Conservation (phyloP, 768 basidiomycete species). For the Sistotremastrum suecicum region DNA sequence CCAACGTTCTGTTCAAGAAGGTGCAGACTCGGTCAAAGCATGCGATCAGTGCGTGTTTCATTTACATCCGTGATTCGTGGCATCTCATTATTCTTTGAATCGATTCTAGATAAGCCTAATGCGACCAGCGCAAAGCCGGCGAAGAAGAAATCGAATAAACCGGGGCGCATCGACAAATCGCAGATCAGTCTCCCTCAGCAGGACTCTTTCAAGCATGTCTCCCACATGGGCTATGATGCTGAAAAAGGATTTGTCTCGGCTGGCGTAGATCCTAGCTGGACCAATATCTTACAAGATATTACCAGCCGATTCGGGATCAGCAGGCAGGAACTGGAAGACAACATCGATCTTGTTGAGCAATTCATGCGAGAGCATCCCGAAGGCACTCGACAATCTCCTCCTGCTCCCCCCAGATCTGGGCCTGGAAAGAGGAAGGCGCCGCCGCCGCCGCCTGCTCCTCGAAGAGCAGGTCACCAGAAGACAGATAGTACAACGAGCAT, state of each 20-base stretch:
- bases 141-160: conserved; percentile 42
- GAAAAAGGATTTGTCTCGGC: conserved; percentile 76
- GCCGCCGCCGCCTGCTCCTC: conserved; percentile 19
- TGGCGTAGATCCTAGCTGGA: conserved; percentile 88
- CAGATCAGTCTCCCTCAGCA: conserved; percentile 74
- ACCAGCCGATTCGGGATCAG: conserved; percentile 46
- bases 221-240: conserved; percentile 88
- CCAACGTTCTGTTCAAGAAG: conserved; percentile 75
- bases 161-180: conserved; percentile 82
- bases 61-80: conserved; percentile 3
- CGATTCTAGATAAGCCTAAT: conserved; percentile 27
- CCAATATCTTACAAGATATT: conserved; percentile 51
- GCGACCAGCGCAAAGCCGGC: conserved; percentile 27
- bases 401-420: conserved; percentile 19
- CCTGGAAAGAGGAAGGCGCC: conserved; percentile 29
- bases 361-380: conserved; percentile 46
- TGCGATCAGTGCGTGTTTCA: conserved; percentile 28
- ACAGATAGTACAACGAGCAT: conserved; percentile 23
- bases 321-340: conserved; percentile 51
- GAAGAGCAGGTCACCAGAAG: conserved; percentile 13
- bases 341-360: conserved; percentile 82
- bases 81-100: neutral
- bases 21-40: conserved; percentile 50
- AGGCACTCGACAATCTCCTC: conserved; percentile 7
- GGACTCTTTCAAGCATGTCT: conserved; percentile 77